Conservation (phyloP, 768 basidiomycete species). For the Phaeolepiota aurea region DNA sequence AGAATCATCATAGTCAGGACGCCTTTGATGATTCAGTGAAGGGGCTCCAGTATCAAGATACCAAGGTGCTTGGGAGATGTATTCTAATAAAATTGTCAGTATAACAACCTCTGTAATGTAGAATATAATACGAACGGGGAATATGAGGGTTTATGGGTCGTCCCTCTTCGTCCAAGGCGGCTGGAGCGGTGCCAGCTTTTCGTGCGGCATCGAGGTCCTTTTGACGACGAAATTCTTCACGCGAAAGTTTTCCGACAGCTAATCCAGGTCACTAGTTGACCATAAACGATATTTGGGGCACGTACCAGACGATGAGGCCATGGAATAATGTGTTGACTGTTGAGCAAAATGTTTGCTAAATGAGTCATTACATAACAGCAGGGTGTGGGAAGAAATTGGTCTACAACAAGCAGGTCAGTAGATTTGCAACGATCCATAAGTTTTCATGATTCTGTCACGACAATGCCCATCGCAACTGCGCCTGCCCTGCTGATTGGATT, state of each 20-base stretch:
- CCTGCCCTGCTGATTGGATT: constrained; percentile 68
- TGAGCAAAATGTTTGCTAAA: background rate
- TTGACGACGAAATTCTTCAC: constrained; percentile 91
- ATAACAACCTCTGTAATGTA: background rate
- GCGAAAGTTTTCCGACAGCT: constrained; percentile 78
- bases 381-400: background rate
- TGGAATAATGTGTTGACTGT: too few species aligned
- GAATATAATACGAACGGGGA: constrained; percentile 57
- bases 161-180: constrained; percentile 92
- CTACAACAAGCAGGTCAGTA: background rate
- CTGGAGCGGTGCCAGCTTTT: constrained; percentile 96
- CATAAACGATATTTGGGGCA: too few species aligned
- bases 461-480: constrained; percentile 40
- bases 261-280: background rate
- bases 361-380: background rate
- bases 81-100: constrained; percentile 52
- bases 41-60: constrained; percentile 93
- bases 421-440: background rate
- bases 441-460: constrained; percentile 11
- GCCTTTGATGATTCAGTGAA: constrained; percentile 90
- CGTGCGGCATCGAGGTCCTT: constrained; percentile 97
- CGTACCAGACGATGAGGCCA: background rate
- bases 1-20: constrained; percentile 52
- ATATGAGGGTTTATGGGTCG: constrained; percentile 98
- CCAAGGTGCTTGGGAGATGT: constrained; percentile 98